Evolutionary conservation across 106 monocot genomes (phyloP).

Genomic region (Platanthera guangdongensis): DNA sequence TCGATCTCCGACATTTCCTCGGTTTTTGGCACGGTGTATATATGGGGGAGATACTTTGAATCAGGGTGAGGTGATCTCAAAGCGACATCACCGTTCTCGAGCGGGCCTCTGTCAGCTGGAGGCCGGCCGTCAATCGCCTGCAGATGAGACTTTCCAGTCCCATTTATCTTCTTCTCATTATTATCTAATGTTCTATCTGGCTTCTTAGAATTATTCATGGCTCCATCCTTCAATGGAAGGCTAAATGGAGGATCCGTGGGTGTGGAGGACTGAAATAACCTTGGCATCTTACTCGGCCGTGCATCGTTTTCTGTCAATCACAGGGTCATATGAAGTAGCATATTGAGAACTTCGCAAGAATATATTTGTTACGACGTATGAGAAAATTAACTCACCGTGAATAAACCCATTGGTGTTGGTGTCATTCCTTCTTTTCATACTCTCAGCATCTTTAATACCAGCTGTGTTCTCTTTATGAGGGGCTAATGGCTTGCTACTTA

Average conservation of each 20-base stretch:
- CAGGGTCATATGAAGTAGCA: constrained; percentile 32
- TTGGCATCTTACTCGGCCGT: constrained; percentile 48
- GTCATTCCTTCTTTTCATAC: constrained; percentile 45
- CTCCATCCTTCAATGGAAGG: constrained; percentile 8
- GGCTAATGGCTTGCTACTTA: constrained; percentile 19
- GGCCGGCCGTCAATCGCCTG: constrained; percentile 4
- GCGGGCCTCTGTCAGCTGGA: not conserved
- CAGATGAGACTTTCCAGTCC: constrained; percentile 15
- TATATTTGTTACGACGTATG: not conserved
- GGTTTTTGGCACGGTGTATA: constrained; percentile 50
- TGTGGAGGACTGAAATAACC: not conserved
- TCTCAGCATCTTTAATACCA: constrained; percentile 10
- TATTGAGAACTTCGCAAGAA: not conserved
- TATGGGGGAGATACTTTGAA: constrained; percentile 34
- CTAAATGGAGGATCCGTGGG: constrained; percentile 15
- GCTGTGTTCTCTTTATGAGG: constrained; percentile 8
- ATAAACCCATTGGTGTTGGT: constrained; percentile 46
- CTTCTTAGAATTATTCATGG: too few relatives aligned
- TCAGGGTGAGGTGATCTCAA: constrained; percentile 49
- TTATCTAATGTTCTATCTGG: constrained; percentile 14
- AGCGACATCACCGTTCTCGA: constrained; percentile 14
- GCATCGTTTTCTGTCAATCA: constrained; percentile 49
- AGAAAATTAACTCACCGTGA: constrained; percentile 42
- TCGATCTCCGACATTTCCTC: constrained; percentile 39
- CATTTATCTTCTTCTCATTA: constrained; percentile 32